Conservation (phyloP, 2,329 filamentous ascomycete genomes). For the Xylariaceae sp. region DNA sequence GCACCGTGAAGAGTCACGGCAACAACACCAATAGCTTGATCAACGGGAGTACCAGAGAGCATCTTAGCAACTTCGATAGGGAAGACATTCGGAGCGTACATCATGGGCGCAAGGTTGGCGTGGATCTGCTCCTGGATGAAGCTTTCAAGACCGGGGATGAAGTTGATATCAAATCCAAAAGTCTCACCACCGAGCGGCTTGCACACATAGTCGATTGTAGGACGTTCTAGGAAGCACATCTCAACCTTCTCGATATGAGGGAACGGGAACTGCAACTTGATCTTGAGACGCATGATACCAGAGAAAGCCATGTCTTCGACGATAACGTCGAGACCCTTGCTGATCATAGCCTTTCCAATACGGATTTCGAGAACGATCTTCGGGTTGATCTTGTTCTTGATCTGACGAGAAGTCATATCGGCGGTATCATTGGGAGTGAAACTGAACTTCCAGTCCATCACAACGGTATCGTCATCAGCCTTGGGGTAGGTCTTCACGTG, state of each 20-base stretch:
- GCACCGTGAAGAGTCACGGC: slow-evolving; percentile 89
- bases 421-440: slow-evolving; percentile 93
- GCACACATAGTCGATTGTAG: slow-evolving; percentile 92
- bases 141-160: slow-evolving; percentile 86
- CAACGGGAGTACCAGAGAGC: slow-evolving; percentile 87
- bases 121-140: slow-evolving; percentile 98
- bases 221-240: slow-evolving; percentile 86
- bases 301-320: slow-evolving; percentile 97
- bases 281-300: slow-evolving; percentile 92
- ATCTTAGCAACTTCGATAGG: slow-evolving; percentile 98
- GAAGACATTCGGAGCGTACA: slow-evolving; percentile 97
- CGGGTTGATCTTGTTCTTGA: slow-evolving; percentile 94
- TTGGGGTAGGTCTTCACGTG: slow-evolving; percentile 98
- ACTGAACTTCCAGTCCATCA: slow-evolving; percentile 99
- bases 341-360: slow-evolving; percentile 92
- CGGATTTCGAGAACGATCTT: slow-evolving; percentile 94
- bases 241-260: slow-evolving; percentile 93
- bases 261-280: slow-evolving; percentile 94
- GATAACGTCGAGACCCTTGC: slow-evolving; percentile 94
- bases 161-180: slow-evolving; percentile 98
- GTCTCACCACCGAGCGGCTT: slow-evolving; percentile 94
- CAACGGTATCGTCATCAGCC: slow-evolving; percentile 86
- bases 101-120: slow-evolving; percentile 88
- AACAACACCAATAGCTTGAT: slow-evolving; percentile 91
- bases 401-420: slow-evolving; percentile 83